Evolutionary conservation across 768 basidiomycete species (phyloP), one percentile per base, ranked within the genome.

Genomic region (Termitomyces sp.): DNA sequence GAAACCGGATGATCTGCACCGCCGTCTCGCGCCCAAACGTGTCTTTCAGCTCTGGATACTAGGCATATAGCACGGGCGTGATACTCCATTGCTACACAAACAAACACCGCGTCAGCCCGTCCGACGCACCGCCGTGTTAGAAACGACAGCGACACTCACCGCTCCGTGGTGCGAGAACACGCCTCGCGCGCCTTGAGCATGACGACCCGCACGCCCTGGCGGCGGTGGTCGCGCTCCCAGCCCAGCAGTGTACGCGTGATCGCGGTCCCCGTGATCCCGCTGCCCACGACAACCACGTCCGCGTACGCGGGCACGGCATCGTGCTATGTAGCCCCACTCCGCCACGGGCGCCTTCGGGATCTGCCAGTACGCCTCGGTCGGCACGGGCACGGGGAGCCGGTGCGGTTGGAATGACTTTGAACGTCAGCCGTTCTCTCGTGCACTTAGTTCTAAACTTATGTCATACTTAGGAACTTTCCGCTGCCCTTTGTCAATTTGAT

Each of bases 111-210:
- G 32, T 32, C 32, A 32, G 32, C 32, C 32, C 32, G n/a, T n/a
- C n/a, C n/a, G n/a, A n/a, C n/a, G 32, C 32, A 5, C 6, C 32
- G 32, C 32, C 5, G 23, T 23, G 23, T 5, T 23, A 23, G 8
- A n/a, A 4, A 43, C 7, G 4, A 43, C 8, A 43, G 18, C 40
- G 5, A n/a, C 18, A 71, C 76, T n/a, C 58, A 85, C 86, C 88
- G 77, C 40, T 82, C 89, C 0, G 88, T 89, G 7, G 89, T 89
- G 1, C 89, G 89, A 0, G 86, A 88, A 65, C 89, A 91, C 0
- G 78, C 77, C 12, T 89, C 88, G 56, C 93, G 74, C 4, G 93
- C 93, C 64, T 96, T 93, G 23, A 96, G 78, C 76, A 93, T 85
- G 23, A 91, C 82, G 2, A 95, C 70, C 40, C 74, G 71, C 14